Evolutionary conservation across 2,329 filamentous ascomycete species (phyloP).

Genomic region (Diplocarpon rosae): DNA sequence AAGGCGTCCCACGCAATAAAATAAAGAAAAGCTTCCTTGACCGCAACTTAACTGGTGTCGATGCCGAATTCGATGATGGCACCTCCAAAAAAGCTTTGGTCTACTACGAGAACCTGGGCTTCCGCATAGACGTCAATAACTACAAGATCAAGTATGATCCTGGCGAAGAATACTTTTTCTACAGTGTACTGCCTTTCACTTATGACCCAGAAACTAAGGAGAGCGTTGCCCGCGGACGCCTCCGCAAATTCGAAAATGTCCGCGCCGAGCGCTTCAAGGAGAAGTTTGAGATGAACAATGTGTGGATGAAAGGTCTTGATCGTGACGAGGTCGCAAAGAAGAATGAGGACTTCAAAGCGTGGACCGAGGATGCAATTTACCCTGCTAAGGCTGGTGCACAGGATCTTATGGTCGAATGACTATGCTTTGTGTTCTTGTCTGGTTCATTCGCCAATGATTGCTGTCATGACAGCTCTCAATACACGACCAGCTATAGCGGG

Average conservation of each 20-base stretch:
- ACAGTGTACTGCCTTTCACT: slow-evolving; percentile 31
- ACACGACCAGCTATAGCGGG: too few relatives aligned
- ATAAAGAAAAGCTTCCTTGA: slow-evolving; percentile 59
- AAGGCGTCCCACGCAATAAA: slow-evolving; percentile 56
- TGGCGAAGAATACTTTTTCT: slow-evolving; percentile 61
- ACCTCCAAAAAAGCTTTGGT: slow-evolving; percentile 47
- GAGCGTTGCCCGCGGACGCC: slow-evolving; percentile 23
- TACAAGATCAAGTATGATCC: slow-evolving; percentile 70
- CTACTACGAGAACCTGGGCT: slow-evolving; percentile 56
- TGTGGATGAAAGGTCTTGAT: slow-evolving; percentile 38
- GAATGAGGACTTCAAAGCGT: slow-evolving; percentile 36
- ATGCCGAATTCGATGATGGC: slow-evolving; percentile 53
- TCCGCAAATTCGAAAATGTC: slow-evolving; percentile 27
- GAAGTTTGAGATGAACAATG: slow-evolving; percentile 41
- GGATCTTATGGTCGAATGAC: not conserved
- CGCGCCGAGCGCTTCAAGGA: slow-evolving; percentile 37
- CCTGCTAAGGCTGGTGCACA: not conserved
- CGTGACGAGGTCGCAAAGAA: slow-evolving; percentile 38
- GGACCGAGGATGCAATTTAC: slow-evolving; percentile 30
- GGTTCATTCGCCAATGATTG: not conserved
- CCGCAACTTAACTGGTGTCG: slow-evolving; percentile 54
- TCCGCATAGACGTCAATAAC: slow-evolving; percentile 66
- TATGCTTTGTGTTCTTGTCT: not conserved
- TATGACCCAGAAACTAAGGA: slow-evolving; percentile 28
- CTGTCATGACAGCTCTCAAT: too few relatives aligned